Evolutionary conservation across 176 grass and related monocot genomes (phyloP).

Genomic region (Aegilops speltoides): DNA sequence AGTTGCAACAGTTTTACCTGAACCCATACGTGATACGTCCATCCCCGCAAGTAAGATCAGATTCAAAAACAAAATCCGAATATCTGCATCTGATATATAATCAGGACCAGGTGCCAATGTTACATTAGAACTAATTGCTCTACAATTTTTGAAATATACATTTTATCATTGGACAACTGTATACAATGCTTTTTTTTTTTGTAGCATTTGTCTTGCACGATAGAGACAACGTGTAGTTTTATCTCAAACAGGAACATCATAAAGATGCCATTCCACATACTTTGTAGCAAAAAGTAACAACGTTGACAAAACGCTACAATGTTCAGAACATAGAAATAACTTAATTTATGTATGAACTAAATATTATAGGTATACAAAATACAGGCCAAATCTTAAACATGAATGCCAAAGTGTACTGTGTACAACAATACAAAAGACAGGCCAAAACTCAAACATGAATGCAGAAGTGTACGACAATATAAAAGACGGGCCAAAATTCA

Average conservation of each 20-base stretch:
- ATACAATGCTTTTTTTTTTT: background rate
- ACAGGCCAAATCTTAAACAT: background rate
- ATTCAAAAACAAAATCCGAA: slow-evolving; percentile 9
- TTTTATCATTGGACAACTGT: background rate
- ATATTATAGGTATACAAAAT: background rate
- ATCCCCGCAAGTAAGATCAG: background rate
- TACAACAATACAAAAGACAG: background rate
- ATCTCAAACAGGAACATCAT: background rate
- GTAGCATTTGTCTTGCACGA: background rate
- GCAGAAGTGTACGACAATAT: background rate
- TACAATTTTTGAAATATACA: background rate
- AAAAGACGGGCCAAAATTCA: background rate
- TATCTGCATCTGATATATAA: slow-evolving; percentile 11
- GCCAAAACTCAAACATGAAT: background rate
- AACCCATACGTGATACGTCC: background rate
- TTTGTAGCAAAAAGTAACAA: slow-evolving; percentile 1
- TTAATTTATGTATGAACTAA: background rate
- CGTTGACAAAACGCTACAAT: background rate
- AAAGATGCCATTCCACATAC: background rate
- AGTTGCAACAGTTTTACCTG: background rate
- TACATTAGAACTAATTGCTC: slow-evolving; percentile 3
- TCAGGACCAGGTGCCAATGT: background rate
- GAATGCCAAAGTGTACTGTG: background rate
- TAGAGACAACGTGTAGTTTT: background rate
- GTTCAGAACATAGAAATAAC: background rate